phyloP scores from a whole-genome alignment of 2,329 filamentous ascomycete genomes.

The Pseudogymnoascus sp. region DNA sequence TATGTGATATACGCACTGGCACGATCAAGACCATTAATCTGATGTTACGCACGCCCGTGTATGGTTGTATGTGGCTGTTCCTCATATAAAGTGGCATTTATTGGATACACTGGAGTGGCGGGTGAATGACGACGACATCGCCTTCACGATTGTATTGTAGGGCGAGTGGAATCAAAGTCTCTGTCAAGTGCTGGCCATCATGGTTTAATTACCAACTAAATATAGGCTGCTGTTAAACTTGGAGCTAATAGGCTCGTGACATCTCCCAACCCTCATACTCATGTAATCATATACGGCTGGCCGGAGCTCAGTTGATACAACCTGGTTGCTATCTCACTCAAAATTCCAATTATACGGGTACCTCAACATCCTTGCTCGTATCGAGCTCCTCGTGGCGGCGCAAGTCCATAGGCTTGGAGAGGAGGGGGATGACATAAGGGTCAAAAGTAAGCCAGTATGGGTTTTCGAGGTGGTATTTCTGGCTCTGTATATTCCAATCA shows the following conservation, averaged over 20 bases:
- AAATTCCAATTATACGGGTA: conserved; percentile 26
- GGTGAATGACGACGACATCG: not conserved
- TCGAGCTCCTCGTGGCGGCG: conserved; percentile 61
- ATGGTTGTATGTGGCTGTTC: not conserved
- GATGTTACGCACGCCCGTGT: not conserved
- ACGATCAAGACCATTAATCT: no score
- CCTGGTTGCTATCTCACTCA: not conserved
- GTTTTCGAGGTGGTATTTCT: conserved; percentile 56
- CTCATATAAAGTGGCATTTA: not conserved
- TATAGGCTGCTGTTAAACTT: not conserved
- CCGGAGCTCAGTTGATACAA: no score
- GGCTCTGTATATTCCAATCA: conserved; percentile 33
- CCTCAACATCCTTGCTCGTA: conserved; percentile 42
- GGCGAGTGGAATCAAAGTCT: not conserved
- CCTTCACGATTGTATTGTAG: not conserved
- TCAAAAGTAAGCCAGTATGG: conserved; percentile 73
- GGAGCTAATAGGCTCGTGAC: not conserved
- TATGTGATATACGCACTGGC: no score
- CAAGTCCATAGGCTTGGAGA: conserved; percentile 64
- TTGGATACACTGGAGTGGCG: not conserved
- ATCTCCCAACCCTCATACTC: not conserved
- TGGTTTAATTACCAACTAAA: not conserved
- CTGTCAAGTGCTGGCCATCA: not conserved
- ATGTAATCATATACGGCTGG: not conserved
- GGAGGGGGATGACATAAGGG: conserved; percentile 61